Evolutionary conservation across 257 asterid genomes (phyloP), one percentile per base, ranked within the genome.

Genomic region (Solanum pinnatisectum): DNA sequence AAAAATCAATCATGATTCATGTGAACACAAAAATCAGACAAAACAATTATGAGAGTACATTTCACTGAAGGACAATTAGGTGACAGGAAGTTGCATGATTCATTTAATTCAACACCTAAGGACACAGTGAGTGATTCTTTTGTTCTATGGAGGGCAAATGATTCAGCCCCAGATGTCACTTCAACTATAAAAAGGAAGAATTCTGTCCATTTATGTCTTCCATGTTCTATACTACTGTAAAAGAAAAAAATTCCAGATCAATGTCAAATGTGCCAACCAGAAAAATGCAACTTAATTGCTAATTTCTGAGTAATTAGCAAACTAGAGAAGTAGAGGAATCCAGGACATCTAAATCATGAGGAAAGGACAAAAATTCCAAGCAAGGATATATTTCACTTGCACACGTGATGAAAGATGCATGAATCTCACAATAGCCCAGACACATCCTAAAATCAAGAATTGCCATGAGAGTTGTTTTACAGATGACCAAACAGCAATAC

Each of bases 141-240:
- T 86, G 90, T 88, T 90, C 87, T 86, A 71, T 87, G 37, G 25
- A 77, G 56, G 63, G 87, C 83, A 42, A 72, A 88, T 78, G 86
- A 59, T 72, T 36, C 60, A 56, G 6, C 83, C 87, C 88, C 89
- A 84, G 91, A 52, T 39, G 90, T 84, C 92, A 72, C 88, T 70
- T 87, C 90, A 76, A 42, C 82, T 63, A 77, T 86, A 44, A 33
- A 20, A 52, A 63, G 86, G 35, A 46, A 81, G 85, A 81, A 81
- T 30, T 44, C 32, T 39, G 78, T 44, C 36, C 67, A 85, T 33
- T 67, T 39, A 72, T 85, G 87, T 67, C 81, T 44, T 68, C 27
- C 83, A 86, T 86, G 84, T 46, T 71, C 84, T 71, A 42, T 35
- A 49, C 39, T 27, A 25, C 18, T 82, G 70, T 16, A 82, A 49